phyloP scores from a whole-genome alignment of 2,329 filamentous ascomycete species.

The Acarospora socialis region DNA sequence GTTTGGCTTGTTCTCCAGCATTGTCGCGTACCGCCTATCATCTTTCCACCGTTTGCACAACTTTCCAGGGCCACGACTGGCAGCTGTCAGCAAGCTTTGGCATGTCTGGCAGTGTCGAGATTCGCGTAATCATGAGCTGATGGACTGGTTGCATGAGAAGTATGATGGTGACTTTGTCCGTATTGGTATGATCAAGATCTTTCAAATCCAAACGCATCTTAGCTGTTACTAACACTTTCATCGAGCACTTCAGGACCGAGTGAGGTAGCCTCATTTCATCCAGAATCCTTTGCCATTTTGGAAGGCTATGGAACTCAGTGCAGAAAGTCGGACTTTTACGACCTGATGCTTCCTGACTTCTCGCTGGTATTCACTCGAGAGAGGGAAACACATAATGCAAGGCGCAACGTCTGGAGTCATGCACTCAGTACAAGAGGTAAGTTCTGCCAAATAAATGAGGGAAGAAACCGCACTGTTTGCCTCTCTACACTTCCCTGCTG shows the following conservation, averaged over 20 bases:
- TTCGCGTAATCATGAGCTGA: not conserved
- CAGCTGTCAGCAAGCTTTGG: slow-evolving; percentile 4
- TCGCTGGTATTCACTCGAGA: not conserved
- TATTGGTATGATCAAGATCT: not conserved
- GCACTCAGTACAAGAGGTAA: slow-evolving; percentile 10
- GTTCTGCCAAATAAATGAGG: too few species aligned
- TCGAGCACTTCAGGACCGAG: too few species aligned
- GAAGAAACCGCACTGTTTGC: too few species aligned
- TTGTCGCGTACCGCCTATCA: slow-evolving; percentile 2
- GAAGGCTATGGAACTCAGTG: too few species aligned
- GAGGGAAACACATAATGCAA: not conserved
- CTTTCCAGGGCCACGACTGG: slow-evolving; percentile 3
- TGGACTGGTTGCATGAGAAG: not conserved
- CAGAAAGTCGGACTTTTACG: not conserved
- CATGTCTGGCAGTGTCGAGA: slow-evolving; percentile 3
- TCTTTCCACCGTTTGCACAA: slow-evolving; percentile 3
- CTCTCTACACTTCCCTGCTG: too few species aligned
- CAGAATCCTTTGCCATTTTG: too few species aligned
- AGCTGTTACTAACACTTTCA: too few species aligned
- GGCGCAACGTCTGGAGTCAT: slow-evolving; percentile 10
- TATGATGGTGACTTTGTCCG: slow-evolving; percentile 3
- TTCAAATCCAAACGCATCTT: too few species aligned
- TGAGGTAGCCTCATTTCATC: too few species aligned
- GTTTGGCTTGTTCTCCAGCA: not conserved
- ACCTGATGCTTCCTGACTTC: not conserved